Evolutionary conservation across 2,329 filamentous ascomycete species (phyloP).

Genomic region (Remersonia thermophila): DNA sequence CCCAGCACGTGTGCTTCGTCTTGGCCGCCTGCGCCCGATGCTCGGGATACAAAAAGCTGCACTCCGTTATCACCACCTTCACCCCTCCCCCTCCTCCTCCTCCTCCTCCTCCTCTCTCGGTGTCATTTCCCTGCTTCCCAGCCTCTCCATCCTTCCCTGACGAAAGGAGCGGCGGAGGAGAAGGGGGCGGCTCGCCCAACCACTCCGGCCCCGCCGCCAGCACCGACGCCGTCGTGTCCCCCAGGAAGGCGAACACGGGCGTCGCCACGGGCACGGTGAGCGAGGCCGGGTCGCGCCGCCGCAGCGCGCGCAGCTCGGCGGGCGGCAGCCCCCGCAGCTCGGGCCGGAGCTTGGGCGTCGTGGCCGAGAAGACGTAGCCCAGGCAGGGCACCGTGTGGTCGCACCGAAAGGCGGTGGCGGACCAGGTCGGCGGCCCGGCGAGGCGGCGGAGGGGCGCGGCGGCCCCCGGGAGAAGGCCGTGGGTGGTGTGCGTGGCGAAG

Average conservation of each 20-base stretch:
- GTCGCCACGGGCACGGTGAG: constrained; percentile 28
- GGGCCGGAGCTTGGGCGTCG: constrained; percentile 27
- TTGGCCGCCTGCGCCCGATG: constrained; percentile 31
- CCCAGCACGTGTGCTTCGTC: constrained; percentile 37
- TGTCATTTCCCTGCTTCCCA: too few species aligned
- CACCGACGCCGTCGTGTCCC: constrained; percentile 32
- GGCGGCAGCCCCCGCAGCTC: constrained; percentile 27
- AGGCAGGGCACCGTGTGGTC: constrained; percentile 36
- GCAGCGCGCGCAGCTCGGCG: constrained; percentile 26
- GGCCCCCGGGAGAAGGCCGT: constrained; percentile 26
- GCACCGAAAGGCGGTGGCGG: constrained; percentile 32
- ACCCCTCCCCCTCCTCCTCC: constrained; percentile 19
- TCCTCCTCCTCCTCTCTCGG: too few species aligned
- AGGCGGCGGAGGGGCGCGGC: constrained; percentile 24
- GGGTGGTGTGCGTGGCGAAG: constrained; percentile 28
- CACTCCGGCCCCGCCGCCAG: constrained; percentile 29
- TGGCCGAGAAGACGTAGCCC: constrained; percentile 33
- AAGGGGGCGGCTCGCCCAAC: constrained; percentile 16
- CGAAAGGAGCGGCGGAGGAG: too few species aligned
- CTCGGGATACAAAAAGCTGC: constrained; percentile 33
- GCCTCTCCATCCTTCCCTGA: not conserved
- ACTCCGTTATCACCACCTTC: constrained; percentile 36
- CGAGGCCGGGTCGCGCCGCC: constrained; percentile 23
- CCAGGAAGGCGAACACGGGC: constrained; percentile 36
- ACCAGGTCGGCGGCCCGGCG: constrained; percentile 21